These are phyloP conservation scores for Plantago elongata DNA, from an alignment of 257 asterid genomes.

Conservation along the genomic window DNA sequence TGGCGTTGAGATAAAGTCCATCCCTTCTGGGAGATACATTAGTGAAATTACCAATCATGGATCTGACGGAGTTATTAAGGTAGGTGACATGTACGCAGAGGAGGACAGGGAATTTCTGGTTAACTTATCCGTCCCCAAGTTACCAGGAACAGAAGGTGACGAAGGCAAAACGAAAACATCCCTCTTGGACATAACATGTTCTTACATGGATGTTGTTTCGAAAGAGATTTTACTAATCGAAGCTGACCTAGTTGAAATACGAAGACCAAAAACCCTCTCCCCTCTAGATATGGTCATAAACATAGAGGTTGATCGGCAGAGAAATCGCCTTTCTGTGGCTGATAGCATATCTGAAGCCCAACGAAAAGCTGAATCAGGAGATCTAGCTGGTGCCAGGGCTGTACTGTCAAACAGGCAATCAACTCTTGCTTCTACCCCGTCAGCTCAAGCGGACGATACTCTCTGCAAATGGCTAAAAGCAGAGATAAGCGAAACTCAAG, in stretches of 20 bases:
- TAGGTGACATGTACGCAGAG: constrained; percentile 19
- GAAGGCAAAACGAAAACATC: constrained; percentile 6
- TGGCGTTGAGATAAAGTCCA: constrained; percentile 18
- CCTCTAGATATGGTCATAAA: constrained; percentile 6
- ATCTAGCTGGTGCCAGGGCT: constrained; percentile 5
- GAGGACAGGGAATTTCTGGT: constrained; percentile 18
- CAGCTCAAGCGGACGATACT: constrained; percentile 22
- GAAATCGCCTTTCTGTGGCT: constrained; percentile 10
- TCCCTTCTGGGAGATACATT: constrained; percentile 15
- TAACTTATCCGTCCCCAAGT: constrained; percentile 16
- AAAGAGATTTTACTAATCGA: constrained; percentile 13
- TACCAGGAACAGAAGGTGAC: neutral
- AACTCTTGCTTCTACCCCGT: neutral
- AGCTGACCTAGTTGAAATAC: constrained; percentile 12
- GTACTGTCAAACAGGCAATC: constrained; percentile 3
- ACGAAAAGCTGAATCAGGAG: constrained; percentile 17
- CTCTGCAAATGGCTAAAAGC: constrained; percentile 21
- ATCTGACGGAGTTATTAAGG: constrained; percentile 4
- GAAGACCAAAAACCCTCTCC: constrained; percentile 5
- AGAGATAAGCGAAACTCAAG: constrained; percentile 21
- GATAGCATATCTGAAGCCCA: constrained; percentile 19
- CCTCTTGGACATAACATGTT: constrained; percentile 19
- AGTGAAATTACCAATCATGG: constrained; percentile 10
- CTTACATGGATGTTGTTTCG: constrained; percentile 12
- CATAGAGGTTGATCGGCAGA: constrained; percentile 19